Base-by-base conservation (phyloP, 164 flowering plant genomes). In the Berberis vulgaris region DNA sequence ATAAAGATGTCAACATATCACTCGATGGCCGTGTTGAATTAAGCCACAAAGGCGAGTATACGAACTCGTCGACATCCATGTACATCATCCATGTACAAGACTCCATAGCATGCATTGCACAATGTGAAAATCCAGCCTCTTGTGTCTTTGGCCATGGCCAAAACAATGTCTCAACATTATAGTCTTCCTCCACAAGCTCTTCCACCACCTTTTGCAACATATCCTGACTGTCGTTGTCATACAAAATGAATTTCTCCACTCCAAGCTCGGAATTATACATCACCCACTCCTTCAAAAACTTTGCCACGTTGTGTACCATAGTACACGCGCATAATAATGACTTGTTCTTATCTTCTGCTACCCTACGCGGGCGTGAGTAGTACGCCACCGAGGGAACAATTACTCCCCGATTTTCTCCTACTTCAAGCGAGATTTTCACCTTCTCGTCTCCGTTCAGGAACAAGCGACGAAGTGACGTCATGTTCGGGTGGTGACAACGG, bases 141-240 rank as follows among this genome's bases (percentile, higher is more conserved):
- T 94, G 98, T 0, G 96, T 77, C 71, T 94, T 94, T 0, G 89
- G 86, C 98, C 98, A 94, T 4, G 82, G 73, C 98, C 98, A 93
- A 0, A 67, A 64, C 3, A 79, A 5, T 0, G 74, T 77, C 7
- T 45, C 63, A 3, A 88, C 71, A 41, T 84, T 69, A 54, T 65
- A 85, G 0, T 71, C 72, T 7, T 42, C 5, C 0, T 50, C 52
- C 6, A 63, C 66, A 0, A 88, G 82, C 43, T 74, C 79, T 7
- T 54, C 54, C 1, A 85, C 77, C 6, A 78, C 78, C 0, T 12
- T 44, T 0, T 47, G 49, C 5, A 83, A 26, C 41, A 77, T 77
- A 60, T 93, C 98, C 13, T 82, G 84, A 67, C 97, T 88, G 6
- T 72, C 90, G 68, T 93, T 93, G 65, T 93, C 97, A 77, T 93